Conservation (phyloP, 371 early-diverging fungal genomes). For the Globomyces sp. region DNA sequence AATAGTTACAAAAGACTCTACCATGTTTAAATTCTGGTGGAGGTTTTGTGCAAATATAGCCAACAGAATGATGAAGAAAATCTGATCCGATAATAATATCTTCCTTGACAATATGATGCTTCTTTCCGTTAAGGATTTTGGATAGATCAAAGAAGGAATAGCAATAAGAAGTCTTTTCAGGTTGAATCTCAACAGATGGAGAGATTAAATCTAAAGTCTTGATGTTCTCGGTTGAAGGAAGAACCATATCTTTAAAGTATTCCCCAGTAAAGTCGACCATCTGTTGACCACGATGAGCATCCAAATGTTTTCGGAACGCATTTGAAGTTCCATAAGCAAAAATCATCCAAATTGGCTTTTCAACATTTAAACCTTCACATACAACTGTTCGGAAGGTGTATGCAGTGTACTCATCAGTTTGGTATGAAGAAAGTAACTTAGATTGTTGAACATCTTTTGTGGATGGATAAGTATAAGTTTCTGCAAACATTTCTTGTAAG, state of each 20-base stretch:
- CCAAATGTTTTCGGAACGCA: constrained; percentile 1
- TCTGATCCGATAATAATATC: neutral
- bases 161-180: constrained; percentile 15
- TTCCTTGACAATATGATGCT: constrained; percentile 17
- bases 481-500: constrained; percentile 9
- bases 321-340: constrained; percentile 10
- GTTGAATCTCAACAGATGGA: neutral
- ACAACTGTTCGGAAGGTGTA: neutral
- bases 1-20: constrained; percentile 9
- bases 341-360: constrained; percentile 11
- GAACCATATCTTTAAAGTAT: constrained; percentile 7
- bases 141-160: constrained; percentile 7
- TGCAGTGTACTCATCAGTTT: neutral
- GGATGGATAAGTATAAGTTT: constrained; percentile 1
- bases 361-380: neutral
- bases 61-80: constrained; percentile 14
- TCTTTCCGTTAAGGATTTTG: constrained; percentile 1
- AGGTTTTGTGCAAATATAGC: constrained; percentile 13
- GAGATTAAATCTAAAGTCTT: neutral
- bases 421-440: neutral
- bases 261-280: constrained; percentile 5
- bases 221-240: neutral
- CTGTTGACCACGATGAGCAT: constrained; percentile 2
- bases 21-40: constrained; percentile 9
- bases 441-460: neutral